phyloP scores from a whole-genome alignment of 495 filamentous ascomycete species.

The Hyaloscypha hepaticicola region DNA sequence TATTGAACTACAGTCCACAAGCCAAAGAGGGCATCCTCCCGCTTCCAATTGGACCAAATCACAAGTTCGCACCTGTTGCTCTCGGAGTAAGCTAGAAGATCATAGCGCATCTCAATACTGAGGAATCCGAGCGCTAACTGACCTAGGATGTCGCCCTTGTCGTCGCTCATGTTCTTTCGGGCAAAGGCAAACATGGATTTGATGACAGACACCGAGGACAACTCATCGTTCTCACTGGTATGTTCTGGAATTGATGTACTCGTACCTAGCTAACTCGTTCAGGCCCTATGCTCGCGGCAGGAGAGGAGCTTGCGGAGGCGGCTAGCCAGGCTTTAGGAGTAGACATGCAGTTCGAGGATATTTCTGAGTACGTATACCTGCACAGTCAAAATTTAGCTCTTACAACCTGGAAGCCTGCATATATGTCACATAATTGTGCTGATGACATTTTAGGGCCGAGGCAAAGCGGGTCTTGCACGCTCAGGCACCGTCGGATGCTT shows the following conservation, averaged over 20 bases:
- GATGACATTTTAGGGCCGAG: no score
- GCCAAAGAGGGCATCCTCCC: slow-evolving; percentile 48
- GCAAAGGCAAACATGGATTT: slow-evolving; percentile 54
- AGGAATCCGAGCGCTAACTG: no score
- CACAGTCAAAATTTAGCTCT: no score
- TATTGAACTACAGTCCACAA: slow-evolving; percentile 50
- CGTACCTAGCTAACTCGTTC: no score
- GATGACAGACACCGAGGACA: slow-evolving; percentile 54
- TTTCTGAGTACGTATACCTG: no score
- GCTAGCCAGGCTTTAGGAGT: no score
- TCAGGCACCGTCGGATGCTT: slow-evolving; percentile 44
- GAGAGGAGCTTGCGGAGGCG: slow-evolving; percentile 50
- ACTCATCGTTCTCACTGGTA: slow-evolving; percentile 54
- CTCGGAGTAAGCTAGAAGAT: slow-evolving; percentile 45
- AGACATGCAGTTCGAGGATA: no score
- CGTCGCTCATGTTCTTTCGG: slow-evolving; percentile 50
- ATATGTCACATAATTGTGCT: no score
- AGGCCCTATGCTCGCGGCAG: slow-evolving; percentile 52
- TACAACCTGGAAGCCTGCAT: no score
- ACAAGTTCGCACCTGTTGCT: slow-evolving; percentile 56
- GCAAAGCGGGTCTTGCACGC: slow-evolving; percentile 45
- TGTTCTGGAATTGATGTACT: slow-evolving; percentile 9
- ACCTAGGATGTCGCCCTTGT: slow-evolving; percentile 53
- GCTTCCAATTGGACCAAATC: slow-evolving; percentile 47
- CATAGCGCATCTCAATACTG: no score